A percentile compares a stretch with the other conserved stretches of the same genome.
These are phyloP conservation scores for Dillenia turbinata DNA, from an alignment of 164 flowering plant species.

Conservation along the genomic window DNA sequence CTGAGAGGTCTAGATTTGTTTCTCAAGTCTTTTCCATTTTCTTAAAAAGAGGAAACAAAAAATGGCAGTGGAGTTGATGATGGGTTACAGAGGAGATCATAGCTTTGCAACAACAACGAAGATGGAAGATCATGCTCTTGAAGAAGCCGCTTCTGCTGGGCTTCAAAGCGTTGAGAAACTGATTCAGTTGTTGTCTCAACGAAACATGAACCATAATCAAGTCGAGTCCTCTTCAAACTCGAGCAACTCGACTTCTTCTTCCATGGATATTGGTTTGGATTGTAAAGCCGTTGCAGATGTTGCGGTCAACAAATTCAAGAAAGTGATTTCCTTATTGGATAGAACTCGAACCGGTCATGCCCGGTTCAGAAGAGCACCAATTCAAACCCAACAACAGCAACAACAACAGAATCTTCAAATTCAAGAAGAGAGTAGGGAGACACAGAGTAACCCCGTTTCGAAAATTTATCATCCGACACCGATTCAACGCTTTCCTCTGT, in stretches of 20 bases:
- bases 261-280: constrained; percentile 1
- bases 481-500: too few species aligned
- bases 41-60: background rate
- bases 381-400: too few species aligned
- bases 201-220: too few species aligned
- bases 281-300: constrained; percentile 30
- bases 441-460: too few species aligned
- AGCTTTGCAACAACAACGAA: constrained; percentile 14
- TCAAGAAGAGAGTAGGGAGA: too few species aligned
- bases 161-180: constrained; percentile 57
- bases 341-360: constrained; percentile 50
- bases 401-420: too few species aligned
- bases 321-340: constrained; percentile 40
- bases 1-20: too few species aligned
- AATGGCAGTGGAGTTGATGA: constrained; percentile 68
- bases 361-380: constrained; percentile 32
- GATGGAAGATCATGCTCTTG: constrained; percentile 41
- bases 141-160: constrained; percentile 65
- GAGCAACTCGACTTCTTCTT: too few species aligned
- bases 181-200: constrained; percentile 28
- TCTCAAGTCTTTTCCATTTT: too few species aligned
- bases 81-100: constrained; percentile 20
- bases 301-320: constrained; percentile 42
- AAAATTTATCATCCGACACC: too few species aligned
- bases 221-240: too few species aligned